phyloP scores from a whole-genome alignment of 2,329 filamentous ascomycete genomes.

The Penicillium sp. region DNA sequence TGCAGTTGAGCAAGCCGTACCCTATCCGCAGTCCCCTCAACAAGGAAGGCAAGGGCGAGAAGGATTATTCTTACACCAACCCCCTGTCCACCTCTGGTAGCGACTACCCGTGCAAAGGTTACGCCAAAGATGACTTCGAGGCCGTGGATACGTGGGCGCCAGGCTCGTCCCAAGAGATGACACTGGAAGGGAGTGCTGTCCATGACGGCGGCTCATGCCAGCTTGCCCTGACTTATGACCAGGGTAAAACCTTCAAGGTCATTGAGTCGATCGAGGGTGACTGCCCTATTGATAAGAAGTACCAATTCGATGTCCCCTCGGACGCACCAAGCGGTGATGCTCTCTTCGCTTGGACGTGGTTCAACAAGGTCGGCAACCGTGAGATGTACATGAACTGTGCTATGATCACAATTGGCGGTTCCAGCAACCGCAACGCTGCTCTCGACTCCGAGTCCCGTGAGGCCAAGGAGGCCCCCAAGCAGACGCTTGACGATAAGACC shows the following conservation, averaged over 20 bases:
- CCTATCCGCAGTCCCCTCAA: conserved; percentile 55
- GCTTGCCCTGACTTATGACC: conserved; percentile 70
- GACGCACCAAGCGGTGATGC: conserved; percentile 62
- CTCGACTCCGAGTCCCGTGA: conserved; percentile 1
- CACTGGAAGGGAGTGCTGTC: conserved; percentile 60
- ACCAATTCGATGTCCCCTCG: conserved; percentile 65
- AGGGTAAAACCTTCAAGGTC: conserved; percentile 68
- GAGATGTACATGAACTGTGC: conserved; percentile 91
- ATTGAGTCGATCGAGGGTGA: conserved; percentile 63
- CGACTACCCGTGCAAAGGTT: conserved; percentile 77
- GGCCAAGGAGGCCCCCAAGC: neutral
- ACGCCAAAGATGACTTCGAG: conserved; percentile 53
- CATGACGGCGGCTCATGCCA: conserved; percentile 77
- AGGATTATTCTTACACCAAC: conserved; percentile 71
- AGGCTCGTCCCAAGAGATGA: conserved; percentile 64
- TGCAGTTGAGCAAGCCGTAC: conserved; percentile 58
- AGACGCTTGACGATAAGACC: conserved; percentile 1
- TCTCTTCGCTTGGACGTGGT: conserved; percentile 74
- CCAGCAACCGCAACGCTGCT: neutral
- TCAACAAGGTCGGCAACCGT: conserved; percentile 73
- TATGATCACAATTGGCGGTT: conserved; percentile 58
- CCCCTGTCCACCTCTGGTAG: conserved; percentile 60
- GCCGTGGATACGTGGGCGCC: conserved; percentile 62
- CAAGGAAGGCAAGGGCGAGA: conserved; percentile 46
- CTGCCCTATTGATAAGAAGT: conserved; percentile 54